Conservation (phyloP, 2,329 filamentous ascomycete species). For the Pestalotiopsis sp. region DNA sequence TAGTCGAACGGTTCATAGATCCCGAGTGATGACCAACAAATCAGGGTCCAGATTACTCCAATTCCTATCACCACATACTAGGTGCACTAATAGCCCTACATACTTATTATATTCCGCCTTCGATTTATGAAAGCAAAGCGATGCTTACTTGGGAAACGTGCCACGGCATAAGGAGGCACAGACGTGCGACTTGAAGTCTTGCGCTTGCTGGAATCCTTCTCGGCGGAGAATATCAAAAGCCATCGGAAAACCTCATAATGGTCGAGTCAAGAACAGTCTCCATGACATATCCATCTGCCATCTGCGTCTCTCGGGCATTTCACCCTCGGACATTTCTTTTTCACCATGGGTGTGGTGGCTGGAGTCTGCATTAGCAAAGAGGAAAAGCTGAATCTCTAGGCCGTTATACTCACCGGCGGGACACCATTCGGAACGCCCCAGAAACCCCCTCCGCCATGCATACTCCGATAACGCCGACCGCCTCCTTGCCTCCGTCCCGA, state of each 20-base stretch:
- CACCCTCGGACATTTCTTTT: too few relatives aligned
- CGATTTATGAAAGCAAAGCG: too few relatives aligned
- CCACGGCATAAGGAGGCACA: background rate
- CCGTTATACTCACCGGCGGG: too few relatives aligned
- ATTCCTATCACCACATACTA: background rate
- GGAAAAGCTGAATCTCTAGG: too few relatives aligned
- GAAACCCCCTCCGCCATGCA: too few relatives aligned
- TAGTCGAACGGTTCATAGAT: background rate
- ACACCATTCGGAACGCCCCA: too few relatives aligned
- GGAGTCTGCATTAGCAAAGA: too few relatives aligned
- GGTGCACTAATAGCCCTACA: background rate
- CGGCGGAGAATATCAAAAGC: background rate
- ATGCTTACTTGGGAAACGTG: background rate
- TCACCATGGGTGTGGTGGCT: too few relatives aligned
- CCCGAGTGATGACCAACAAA: background rate
- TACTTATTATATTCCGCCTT: background rate
- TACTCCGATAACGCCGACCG: too few relatives aligned
- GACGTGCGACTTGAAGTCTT: background rate
- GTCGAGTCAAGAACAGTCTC: background rate
- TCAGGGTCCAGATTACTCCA: background rate
- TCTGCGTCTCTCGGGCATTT: too few relatives aligned
- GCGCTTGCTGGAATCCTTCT: background rate
- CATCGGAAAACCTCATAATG: background rate
- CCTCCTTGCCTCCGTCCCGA: too few relatives aligned
- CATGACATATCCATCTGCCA: too few relatives aligned